Evolutionary conservation across 2,329 filamentous ascomycete species (phyloP).

Genomic region (Celoporthe dispersa): DNA sequence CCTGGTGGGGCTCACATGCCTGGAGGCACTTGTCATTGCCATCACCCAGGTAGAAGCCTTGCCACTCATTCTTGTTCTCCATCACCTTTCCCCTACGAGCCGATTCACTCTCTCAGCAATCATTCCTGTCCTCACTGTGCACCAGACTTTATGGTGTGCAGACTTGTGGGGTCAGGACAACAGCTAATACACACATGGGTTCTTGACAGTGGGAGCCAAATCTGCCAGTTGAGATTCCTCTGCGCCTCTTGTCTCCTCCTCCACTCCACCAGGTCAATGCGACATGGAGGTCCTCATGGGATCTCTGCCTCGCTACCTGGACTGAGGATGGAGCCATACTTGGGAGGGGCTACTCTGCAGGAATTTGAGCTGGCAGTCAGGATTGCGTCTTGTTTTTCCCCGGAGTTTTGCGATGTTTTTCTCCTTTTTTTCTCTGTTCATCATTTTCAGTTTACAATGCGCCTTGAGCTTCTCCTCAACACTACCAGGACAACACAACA

Average conservation of each 20-base stretch:
- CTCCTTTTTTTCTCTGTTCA: background rate
- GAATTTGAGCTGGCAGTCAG: background rate
- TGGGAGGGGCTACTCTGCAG: background rate
- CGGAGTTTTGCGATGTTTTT: background rate
- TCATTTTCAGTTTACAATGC: background rate
- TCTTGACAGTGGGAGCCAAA: constrained; percentile 5
- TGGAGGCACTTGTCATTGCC: constrained; percentile 18
- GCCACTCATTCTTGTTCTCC: too few relatives aligned
- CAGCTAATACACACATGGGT: background rate
- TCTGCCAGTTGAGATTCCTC: constrained; percentile 12
- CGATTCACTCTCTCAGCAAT: too few relatives aligned
- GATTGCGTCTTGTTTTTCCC: background rate
- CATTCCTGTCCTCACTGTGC: constrained; percentile 11
- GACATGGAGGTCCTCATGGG: background rate
- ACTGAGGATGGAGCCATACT: background rate
- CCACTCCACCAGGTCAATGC: background rate
- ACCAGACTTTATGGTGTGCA: constrained; percentile 5
- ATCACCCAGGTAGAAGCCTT: constrained; percentile 13
- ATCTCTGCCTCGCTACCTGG: background rate
- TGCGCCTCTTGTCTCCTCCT: constrained; percentile 13
- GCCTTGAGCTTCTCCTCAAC: background rate
- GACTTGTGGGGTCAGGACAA: background rate
- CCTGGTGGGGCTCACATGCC: constrained; percentile 24
- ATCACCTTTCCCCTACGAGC: too few relatives aligned
- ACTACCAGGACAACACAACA: background rate